These are phyloP conservation scores for Schizosaccharomyces osmophilus DNA, from an alignment of 805 yeast species.

Conservation along the genomic window DNA sequence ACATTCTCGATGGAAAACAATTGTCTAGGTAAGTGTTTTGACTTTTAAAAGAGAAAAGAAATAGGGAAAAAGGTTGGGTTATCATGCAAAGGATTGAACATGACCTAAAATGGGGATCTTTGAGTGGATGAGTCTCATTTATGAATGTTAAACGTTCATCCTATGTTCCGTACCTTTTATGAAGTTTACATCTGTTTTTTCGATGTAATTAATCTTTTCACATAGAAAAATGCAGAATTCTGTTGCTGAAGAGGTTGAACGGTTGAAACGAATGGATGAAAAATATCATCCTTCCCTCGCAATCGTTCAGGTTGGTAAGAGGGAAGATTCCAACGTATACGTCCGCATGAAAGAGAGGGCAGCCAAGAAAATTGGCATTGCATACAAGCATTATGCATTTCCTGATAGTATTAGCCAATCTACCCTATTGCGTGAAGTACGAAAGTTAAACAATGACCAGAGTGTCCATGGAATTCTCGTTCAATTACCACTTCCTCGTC, in stretches of 20 bases:
- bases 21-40: neutral
- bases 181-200: neutral
- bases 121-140: too few species aligned
- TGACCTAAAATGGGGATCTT: too few species aligned
- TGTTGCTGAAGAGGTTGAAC: constrained; percentile 26
- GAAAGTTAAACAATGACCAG: constrained; percentile 44
- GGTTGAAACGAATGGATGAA: constrained; percentile 20
- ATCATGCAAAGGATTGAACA: too few species aligned
- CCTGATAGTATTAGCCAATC: neutral
- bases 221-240: constrained; percentile 21
- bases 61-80: too few species aligned
- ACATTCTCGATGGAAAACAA: neutral
- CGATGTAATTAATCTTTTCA: neutral
- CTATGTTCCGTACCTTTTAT: neutral
- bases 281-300: constrained; percentile 52
- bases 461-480: constrained; percentile 66
- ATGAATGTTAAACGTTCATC: too few species aligned
- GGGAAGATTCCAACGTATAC: constrained; percentile 80
- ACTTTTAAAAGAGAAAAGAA: too few species aligned
- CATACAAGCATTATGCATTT: neutral
- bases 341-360: constrained; percentile 82
- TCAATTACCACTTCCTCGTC: constrained; percentile 72
- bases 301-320: constrained; percentile 69
- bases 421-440: constrained; percentile 26
- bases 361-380: constrained; percentile 29